Evolutionary conservation across 371 early-diverging fungal species (phyloP), one percentile per base, ranked within the genome.

Genomic region (Lichtheimia corymbifera): DNA sequence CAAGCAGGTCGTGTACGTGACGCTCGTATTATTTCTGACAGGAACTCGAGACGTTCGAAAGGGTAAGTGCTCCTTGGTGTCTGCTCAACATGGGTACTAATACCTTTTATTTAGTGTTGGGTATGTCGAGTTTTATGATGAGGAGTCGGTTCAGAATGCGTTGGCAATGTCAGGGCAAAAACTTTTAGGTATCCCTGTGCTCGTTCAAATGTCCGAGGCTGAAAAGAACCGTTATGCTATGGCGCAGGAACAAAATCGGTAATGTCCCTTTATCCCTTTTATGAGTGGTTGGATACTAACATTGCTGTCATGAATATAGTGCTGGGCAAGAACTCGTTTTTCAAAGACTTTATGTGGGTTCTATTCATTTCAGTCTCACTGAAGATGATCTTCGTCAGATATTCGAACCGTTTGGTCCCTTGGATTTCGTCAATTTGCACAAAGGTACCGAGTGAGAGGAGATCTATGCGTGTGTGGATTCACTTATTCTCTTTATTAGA

Each of bases 71-170:
- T n/a, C n/a, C n/a, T n/a, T n/a, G n/a, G n/a, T n/a, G n/a, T n/a
- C n/a, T n/a, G n/a, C n/a, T n/a, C n/a, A n/a, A n/a, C n/a, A n/a
- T n/a, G n/a, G n/a, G n/a, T n/a, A 22, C 22, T 22, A 22, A 22
- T 22, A 22, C 17, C 13, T 43, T 9, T 20, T 52, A n/a, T 52
- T 11, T 67, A 86, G 86, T 54, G 85, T 84, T 70, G 87, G 87
- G 80, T 98, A 97, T 71, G 94, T 98, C 18, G 98, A 98, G 71
- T 98, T 96, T 83, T 90, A 93, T 73, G 91, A 93, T 20, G 88
- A 89, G 57, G 87, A 83, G 15, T 86, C 95, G 44, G 96, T 95
- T 20, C 77, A 78, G 62, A 87, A 86, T 65, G 98, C 98, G 13
- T 77, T 97, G 24, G 83, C 76, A 45, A 81, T 96, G 85, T 86